A percentile compares a stretch with the other conserved stretches of the same genome.
Evolutionary conservation across 169 alveolate species (phyloP).

Genomic region (Plasmodium cynomolgi): DNA sequence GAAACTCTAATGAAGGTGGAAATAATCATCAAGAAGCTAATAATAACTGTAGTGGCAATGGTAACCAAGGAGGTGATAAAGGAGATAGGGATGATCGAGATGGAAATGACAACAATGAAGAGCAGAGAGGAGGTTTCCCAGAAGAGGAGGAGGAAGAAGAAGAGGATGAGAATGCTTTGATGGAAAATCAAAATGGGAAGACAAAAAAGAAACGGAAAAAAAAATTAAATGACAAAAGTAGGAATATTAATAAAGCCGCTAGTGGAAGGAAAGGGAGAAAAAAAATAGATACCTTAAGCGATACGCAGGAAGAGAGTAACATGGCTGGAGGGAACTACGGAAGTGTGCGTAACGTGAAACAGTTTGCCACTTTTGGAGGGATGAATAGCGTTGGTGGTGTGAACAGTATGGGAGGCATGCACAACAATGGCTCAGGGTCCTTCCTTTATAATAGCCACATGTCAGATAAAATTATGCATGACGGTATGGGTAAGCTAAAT

Average conservation of each 20-base stretch:
- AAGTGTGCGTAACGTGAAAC: background rate
- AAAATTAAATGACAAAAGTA: constrained; percentile 45
- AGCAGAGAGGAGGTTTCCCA: background rate
- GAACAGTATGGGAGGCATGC: background rate
- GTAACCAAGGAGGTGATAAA: background rate
- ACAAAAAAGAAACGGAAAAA: constrained; percentile 19
- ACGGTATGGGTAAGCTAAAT: background rate
- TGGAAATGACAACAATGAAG: background rate
- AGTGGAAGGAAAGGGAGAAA: constrained; percentile 7
- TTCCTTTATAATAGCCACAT: background rate
- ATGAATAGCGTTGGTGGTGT: constrained; percentile 4
- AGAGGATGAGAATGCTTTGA: constrained; percentile 10
- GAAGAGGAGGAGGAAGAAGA: background rate
- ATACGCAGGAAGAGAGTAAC: constrained; percentile 18
- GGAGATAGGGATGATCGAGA: background rate
- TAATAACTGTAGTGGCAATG: background rate
- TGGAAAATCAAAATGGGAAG: constrained; percentile 16
- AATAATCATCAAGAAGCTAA: background rate
- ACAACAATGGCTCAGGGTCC: background rate
- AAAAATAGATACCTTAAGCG: background rate
- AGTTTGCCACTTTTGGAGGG: background rate
- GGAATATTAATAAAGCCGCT: constrained; percentile 34
- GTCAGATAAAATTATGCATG: constrained; percentile 7
- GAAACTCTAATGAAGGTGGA: background rate
- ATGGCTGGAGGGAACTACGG: background rate